phyloP scores from a whole-genome alignment of 2,329 filamentous ascomycete genomes.

The Penicillium sp. region DNA sequence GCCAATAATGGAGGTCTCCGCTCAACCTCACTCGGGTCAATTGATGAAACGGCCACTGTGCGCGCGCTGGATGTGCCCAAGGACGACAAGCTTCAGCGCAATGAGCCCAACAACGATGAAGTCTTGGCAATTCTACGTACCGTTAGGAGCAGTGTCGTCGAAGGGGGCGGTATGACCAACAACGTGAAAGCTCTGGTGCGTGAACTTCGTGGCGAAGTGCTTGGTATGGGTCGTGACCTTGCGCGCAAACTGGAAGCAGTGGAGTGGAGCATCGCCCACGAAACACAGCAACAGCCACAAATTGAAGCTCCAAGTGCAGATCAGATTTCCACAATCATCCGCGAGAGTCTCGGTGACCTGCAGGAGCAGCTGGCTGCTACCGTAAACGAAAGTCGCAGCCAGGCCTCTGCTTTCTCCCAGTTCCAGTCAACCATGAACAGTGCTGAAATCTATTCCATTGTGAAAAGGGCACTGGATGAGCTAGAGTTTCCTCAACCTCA shows the following conservation, averaged over 20 bases:
- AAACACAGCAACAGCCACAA: slow-evolving; percentile 43
- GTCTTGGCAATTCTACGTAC: slow-evolving; percentile 77
- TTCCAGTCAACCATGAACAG: slow-evolving; percentile 69
- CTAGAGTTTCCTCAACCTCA: slow-evolving; percentile 59
- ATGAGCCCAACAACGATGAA: slow-evolving; percentile 53
- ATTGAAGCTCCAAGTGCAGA: slow-evolving; percentile 57
- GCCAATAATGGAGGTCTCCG: slow-evolving; percentile 39
- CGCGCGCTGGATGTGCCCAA: slow-evolving; percentile 26
- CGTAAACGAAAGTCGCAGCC: slow-evolving; percentile 71
- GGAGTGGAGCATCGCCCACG: slow-evolving; percentile 47
- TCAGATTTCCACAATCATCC: slow-evolving; percentile 74
- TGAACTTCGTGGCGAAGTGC: slow-evolving; percentile 85
- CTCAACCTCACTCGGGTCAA: slow-evolving; percentile 31
- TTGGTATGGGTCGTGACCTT: slow-evolving; percentile 91
- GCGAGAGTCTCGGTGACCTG: slow-evolving; percentile 77
- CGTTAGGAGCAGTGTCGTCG: slow-evolving; percentile 87
- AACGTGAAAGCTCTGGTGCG: slow-evolving; percentile 89
- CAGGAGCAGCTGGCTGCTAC: slow-evolving; percentile 80
- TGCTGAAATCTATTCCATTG: slow-evolving; percentile 80
- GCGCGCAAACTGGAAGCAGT: slow-evolving; percentile 72
- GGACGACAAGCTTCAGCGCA: slow-evolving; percentile 20
- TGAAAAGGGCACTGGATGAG: slow-evolving; percentile 70
- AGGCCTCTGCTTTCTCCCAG: slow-evolving; percentile 63
- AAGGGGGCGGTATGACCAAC: slow-evolving; percentile 83
- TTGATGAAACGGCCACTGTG: slow-evolving; percentile 26